phyloP scores from a whole-genome alignment of 306 rosid genomes.

The Prunus padus region DNA sequence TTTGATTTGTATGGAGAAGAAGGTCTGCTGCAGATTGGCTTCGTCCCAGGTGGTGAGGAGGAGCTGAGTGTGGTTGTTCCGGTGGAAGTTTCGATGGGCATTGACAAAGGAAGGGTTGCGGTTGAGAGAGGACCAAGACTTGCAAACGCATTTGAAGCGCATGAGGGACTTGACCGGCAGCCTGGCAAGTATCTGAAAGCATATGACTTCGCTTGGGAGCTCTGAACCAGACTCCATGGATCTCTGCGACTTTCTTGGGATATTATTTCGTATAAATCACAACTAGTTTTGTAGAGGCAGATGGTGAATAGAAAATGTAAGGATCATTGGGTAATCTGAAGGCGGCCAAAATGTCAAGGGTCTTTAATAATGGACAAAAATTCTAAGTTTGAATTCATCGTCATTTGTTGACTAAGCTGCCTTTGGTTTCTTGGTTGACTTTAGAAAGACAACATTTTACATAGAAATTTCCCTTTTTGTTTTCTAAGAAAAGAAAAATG shows the following conservation, averaged over 20 bases:
- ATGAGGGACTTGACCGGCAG: not conserved
- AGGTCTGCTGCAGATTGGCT: not conserved
- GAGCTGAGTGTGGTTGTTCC: no score
- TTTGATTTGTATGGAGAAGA: slow-evolving; percentile 4
- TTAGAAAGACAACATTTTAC: not conserved
- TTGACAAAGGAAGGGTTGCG: not conserved
- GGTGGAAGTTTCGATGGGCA: not conserved
- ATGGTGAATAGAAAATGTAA: not conserved
- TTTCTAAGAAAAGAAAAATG: not conserved
- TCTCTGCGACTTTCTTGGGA: not conserved
- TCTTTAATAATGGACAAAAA: not conserved
- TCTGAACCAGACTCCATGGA: not conserved
- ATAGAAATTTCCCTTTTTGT: not conserved
- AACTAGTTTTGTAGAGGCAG: not conserved
- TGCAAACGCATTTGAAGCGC: slow-evolving; percentile 10
- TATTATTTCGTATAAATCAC: not conserved
- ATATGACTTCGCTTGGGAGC: not conserved
- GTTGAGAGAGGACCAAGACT: slow-evolving; percentile 3
- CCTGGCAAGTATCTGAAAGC: slow-evolving; percentile 1
- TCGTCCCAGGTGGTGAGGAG: slow-evolving; percentile 3
- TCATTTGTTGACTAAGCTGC: not conserved
- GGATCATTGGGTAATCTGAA: not conserved
- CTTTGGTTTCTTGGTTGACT: not conserved
- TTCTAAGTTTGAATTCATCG: not conserved
- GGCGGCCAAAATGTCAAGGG: not conserved